Conservation (phyloP, 306 rosid species). For the Pueraria montana region DNA sequence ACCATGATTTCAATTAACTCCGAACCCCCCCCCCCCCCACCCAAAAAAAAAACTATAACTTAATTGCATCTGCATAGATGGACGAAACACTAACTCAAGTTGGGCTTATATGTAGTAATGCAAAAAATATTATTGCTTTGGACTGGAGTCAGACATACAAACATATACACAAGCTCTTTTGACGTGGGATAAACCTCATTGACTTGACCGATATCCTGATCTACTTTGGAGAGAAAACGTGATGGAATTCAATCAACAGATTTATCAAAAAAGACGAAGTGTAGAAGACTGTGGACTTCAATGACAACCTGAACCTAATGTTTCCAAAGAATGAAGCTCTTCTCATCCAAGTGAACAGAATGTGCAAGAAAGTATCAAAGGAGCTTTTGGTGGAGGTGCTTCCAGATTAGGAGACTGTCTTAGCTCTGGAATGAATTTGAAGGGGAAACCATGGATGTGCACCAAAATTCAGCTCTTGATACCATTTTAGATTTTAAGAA, state of each 20-base stretch:
- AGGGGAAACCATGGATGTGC: not conserved
- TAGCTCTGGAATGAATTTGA: not conserved
- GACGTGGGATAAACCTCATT: too few relatives aligned
- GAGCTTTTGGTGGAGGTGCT: not conserved
- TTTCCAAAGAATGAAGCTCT: not conserved
- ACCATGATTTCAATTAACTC: not conserved
- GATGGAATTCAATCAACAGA: too few relatives aligned
- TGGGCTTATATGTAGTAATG: too few relatives aligned
- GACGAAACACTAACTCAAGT: slow-evolving; percentile 5
- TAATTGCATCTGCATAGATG: not conserved
- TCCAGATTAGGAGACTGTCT: not conserved
- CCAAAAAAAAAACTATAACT: not conserved
- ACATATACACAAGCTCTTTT: too few relatives aligned
- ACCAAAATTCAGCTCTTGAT: not conserved
- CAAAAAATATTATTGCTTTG: too few relatives aligned
- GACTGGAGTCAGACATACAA: too few relatives aligned
- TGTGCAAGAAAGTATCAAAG: not conserved
- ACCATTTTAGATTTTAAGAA: not conserved
- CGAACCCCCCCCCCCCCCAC: too few relatives aligned
- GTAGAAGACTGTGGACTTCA: not conserved
- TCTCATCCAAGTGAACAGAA: not conserved
- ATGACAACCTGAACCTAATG: not conserved
- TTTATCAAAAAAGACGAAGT: not conserved
- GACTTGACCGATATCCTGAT: too few relatives aligned
- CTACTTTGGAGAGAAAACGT: too few relatives aligned